Base-by-base conservation (phyloP, 176 grass and related monocot species). In the Zizania latifolia region DNA sequence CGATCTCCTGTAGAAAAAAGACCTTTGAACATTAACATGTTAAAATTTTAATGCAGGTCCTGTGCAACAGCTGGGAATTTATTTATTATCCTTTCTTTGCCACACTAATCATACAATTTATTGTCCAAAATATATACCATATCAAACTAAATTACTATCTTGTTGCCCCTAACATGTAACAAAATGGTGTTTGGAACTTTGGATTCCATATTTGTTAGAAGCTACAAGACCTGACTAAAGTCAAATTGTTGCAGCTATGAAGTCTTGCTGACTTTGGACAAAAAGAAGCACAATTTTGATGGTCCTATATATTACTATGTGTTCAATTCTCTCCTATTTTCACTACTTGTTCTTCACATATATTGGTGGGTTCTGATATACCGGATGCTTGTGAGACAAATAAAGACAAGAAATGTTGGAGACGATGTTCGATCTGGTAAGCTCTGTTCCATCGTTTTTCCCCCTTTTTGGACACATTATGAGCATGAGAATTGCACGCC, bases 321-420 rank as follows among this genome's bases (percentile, higher is more conserved):
- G 17, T 94, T 94, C 79, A 94, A 94, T 61, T 83, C 85, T 61
- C 87, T 94, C 67, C 75, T 94, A 57, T 90, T 90, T 39, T 85
- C 88, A 31, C 74, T 94, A 48, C 87, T 94, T 63, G 85, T 90
- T 78, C 85, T 94, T 22, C 81, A 94, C 59, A 83, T 94, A 73
- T 94, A 94, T 71, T 94, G 92, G 92, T 88, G 88, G 88, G 85
- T 94, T 74, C 74, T 94, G 61, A 94, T 90, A 53, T 94, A 83
- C 74, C 81, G 92, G 53, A 90, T 94, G 88, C 88, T 94, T 78
- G 88, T 90, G 48, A 88, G 84, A 39, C 92, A 94, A 79, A 94
- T 94, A 60, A 87, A 51, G 41, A 74, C 86, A 45, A 89, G 77
- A 82, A 90, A 78, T 85, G 72, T 96, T 80, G 92, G 92, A 65